Conservation (phyloP, 768 basidiomycete genomes). For the Boletus subparvulus region DNA sequence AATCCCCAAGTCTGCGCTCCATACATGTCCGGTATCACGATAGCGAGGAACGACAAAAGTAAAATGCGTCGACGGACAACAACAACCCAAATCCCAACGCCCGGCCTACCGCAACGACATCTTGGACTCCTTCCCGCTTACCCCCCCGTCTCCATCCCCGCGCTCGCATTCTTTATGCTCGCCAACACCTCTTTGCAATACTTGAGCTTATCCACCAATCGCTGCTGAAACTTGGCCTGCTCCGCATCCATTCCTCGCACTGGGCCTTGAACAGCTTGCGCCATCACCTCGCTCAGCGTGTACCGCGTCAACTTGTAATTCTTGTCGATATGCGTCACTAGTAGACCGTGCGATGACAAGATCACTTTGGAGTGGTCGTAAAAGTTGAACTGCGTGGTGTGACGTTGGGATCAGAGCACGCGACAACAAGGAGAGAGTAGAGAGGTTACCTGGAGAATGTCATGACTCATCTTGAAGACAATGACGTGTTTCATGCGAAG, state of each 20-base stretch:
- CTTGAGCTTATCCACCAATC: conserved; percentile 67
- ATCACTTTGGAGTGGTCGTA: conserved; percentile 97
- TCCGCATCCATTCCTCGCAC: conserved; percentile 45
- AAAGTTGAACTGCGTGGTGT: conserved; percentile 82
- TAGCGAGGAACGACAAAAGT: too few relatives aligned
- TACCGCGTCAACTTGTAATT: conserved; percentile 74
- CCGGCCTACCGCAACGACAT: conserved; percentile 11
- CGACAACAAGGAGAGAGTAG: neutral
- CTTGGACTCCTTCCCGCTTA: conserved; percentile 20
- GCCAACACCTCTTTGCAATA: conserved; percentile 84
- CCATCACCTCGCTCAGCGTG: conserved; percentile 71
- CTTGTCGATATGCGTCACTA: conserved; percentile 91
- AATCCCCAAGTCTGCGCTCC: too few relatives aligned
- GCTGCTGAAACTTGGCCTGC: conserved; percentile 58
- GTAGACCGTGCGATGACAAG: conserved; percentile 73
- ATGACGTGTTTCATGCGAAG: conserved; percentile 96
- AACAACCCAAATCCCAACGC: neutral
- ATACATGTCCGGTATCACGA: too few relatives aligned
- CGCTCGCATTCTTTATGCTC: conserved; percentile 65
- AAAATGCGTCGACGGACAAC: too few relatives aligned
- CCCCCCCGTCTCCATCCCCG: conserved; percentile 28
- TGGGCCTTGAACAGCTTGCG: conserved; percentile 39
- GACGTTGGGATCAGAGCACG: neutral
- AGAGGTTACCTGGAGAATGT: conserved; percentile 82
- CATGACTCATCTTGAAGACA: conserved; percentile 94